A percentile compares a stretch with the other conserved stretches of the same genome.
Evolutionary conservation across 2,329 filamentous ascomycete genomes (phyloP).

Genomic region (Beauveria pseudobassiana): DNA sequence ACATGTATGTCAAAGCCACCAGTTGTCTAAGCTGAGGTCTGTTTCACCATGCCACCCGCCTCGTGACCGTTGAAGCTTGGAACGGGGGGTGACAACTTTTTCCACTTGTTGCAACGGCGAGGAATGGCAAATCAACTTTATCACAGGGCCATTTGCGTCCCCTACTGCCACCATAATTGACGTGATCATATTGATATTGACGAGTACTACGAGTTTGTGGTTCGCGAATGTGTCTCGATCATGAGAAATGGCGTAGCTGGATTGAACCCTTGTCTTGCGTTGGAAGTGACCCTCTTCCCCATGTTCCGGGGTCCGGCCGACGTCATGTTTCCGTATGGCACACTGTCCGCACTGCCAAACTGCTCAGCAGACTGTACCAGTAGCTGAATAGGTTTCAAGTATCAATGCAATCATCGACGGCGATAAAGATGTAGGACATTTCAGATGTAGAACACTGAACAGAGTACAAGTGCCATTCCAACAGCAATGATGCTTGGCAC

Average conservation of each 20-base stretch:
- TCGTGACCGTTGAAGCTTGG: background rate
- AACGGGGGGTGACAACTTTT: background rate
- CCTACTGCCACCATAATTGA: background rate
- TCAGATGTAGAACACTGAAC: background rate
- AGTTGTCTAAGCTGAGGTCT: slow-evolving; percentile 2
- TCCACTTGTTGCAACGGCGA: background rate
- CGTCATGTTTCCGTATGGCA: background rate
- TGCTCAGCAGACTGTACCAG: no score
- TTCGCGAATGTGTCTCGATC: background rate
- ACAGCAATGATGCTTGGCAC: background rate
- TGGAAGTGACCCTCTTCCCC: background rate
- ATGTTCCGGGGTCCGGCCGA: background rate
- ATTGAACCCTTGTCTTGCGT: background rate
- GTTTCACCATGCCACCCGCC: slow-evolving; percentile 5
- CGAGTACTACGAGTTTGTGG: background rate
- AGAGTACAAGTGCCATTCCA: background rate
- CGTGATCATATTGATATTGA: background rate
- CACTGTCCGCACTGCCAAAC: no score
- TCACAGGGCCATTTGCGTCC: background rate
- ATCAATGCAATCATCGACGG: no score
- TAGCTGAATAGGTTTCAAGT: no score
- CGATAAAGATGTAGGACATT: background rate
- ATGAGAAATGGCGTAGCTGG: background rate
- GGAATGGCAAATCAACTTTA: background rate
- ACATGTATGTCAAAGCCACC: background rate